Evolutionary conservation across 495 filamentous ascomycete species (phyloP), one percentile per base, ranked within the genome.

Genomic region (Penicillium arizonense): DNA sequence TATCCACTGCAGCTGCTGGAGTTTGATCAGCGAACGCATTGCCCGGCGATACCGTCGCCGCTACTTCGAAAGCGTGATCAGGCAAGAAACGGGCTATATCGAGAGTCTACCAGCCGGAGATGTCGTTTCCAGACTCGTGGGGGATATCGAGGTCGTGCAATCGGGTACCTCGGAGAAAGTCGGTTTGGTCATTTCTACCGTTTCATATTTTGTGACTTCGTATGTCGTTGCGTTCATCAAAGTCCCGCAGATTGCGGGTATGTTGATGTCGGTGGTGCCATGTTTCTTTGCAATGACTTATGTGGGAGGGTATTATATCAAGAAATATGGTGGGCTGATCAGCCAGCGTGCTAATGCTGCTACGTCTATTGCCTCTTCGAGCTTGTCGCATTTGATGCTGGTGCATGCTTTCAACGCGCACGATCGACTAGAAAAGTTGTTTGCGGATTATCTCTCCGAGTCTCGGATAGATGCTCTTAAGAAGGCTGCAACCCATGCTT

Each of bases 141-240:
- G 71, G 26, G 83, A 88, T 52, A 79, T 85, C 30, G 75, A 80
- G 39, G 74, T 77, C 2, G 76, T 87, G 40, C 80, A 80, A 50
- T 76, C 77, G 2, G 85, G 85, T 12, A 85, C 83, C 4, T 81
- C 79, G 0, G 84, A 87, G 61, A 88, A 88, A 60, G 82, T 86
- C 9, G 84, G 83, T 11, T 69, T 87, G 2, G 80, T 79, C 28
- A 67, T 87, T 45, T 74, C 77, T 28, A 80, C 77, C 24, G 52
- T 83, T 14, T 75, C 80, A 8, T 86, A 82, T 61, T 86, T 88
- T 59, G 59, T 86, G 23, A 74, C 79, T 4, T 74, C 81, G 1
- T 87, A 85, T 52, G 66, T 85, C 20, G 80, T 87, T 12, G 82
- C 81, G 3, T 86, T 87, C 50, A 77, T 82, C 61, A 84, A 81